Evolutionary conservation across 331 rosid species (phyloP).

Genomic region (Saraca asoca): DNA sequence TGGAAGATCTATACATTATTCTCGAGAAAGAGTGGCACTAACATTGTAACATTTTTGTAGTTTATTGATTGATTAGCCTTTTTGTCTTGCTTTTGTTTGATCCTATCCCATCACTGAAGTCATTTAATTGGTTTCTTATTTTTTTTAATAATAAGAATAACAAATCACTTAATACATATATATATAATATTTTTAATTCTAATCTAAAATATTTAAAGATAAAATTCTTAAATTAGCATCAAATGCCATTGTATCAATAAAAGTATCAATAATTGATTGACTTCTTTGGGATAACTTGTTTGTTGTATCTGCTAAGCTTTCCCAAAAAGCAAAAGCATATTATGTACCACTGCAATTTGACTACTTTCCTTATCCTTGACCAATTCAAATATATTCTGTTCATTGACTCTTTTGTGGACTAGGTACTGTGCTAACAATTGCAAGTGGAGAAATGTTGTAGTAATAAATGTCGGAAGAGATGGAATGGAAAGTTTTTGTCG

Average conservation of each 20-base stretch:
- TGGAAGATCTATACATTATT: conserved; percentile 8
- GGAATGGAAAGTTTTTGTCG: neutral
- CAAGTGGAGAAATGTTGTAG: neutral
- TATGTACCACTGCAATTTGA: neutral
- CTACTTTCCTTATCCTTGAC: neutral
- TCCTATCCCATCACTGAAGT: conserved; percentile 15
- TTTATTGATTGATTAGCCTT: neutral
- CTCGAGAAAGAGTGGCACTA: neutral
- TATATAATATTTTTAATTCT: no score
- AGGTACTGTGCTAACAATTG: neutral
- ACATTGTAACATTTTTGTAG: neutral
- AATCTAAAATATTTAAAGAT: no score
- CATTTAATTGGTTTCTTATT: no score
- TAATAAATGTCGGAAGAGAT: neutral
- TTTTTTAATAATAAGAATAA: no score
- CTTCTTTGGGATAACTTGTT: neutral
- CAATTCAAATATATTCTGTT: neutral
- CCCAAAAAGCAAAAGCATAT: neutral
- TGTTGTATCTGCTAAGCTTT: conserved; percentile 2
- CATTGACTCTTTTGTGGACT: neutral
- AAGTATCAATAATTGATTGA: neutral
- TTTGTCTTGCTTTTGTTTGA: neutral
- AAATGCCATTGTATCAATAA: no score
- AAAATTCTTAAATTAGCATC: no score
- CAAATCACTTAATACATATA: no score